Base-by-base conservation (phyloP, 495 filamentous ascomycete species). In the Chaetomidium leptoderma region DNA sequence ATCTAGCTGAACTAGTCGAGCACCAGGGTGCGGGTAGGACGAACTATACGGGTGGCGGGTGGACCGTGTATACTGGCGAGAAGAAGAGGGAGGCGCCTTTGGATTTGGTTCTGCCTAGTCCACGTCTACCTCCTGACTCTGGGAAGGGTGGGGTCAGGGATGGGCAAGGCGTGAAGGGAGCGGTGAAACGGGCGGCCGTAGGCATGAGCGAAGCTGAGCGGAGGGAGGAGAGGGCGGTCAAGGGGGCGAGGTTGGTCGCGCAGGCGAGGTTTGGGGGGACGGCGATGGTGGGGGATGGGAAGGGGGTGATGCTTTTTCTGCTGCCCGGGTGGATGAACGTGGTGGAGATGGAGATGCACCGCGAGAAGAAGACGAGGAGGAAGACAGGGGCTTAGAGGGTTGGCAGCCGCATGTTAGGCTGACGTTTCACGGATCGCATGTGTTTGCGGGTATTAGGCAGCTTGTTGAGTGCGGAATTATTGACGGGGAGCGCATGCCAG, bases 361-460 rank as follows among this genome's bases (percentile, higher is more conserved):
- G 47, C 72, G 59, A 69, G 58, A 57, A 4, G 60, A 58, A 6
- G 57, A 56, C n/a, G 53, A 51, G 2, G 33, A 21, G 8, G 53
- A 11, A 16, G n/a, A 5, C 0, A 33, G 10, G 6, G 13, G 7
- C 8, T 2, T 1, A 29, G 40, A 30, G 7, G 14, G 19, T 6
- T 89, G 82, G 76, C 66, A 70, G 26, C 86, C 86, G 11, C 70
- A 76, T 44, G 67, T 93, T 0, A 80, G 82, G 11, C 62, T 95
- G 0, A 81, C 80, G 0, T 88, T 96, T 53, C 76, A 85, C 24
- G 91, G 91, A 0, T 64, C 76, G 0, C 89, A 96, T 66, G 82
- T 96, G n/a, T 92, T 95, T 67, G 82, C 84, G 2, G 91, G 91
- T 0, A 76, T 95, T 27, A 77, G 89, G 47, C 80, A 85, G 64